Evolutionary conservation across 2,329 filamentous ascomycete species (phyloP).

Genomic region (Nemania serpens): DNA sequence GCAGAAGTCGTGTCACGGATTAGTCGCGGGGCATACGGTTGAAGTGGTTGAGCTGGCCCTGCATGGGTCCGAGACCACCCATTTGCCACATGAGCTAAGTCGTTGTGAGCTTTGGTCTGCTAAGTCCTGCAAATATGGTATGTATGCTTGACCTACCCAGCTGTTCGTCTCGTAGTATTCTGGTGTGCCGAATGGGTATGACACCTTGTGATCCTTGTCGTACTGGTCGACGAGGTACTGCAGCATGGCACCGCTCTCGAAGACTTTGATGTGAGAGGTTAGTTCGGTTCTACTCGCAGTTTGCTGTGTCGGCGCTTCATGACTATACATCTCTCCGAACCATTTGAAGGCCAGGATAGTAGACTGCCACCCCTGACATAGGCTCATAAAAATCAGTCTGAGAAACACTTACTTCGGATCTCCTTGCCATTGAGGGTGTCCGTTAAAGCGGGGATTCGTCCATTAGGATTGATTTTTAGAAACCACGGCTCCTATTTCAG

Average conservation of each 20-base stretch:
- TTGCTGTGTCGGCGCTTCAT: neutral
- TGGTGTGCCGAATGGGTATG: constrained; percentile 71
- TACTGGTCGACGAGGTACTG: constrained; percentile 84
- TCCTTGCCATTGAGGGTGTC: constrained; percentile 76
- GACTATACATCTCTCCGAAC: neutral
- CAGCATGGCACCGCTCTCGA: constrained; percentile 83
- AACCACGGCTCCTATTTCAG: constrained; percentile 71
- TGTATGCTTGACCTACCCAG: constrained; percentile 59
- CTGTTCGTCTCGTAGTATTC: constrained; percentile 81
- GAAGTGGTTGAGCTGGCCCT: constrained; percentile 85
- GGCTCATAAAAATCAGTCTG: neutral
- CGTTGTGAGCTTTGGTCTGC: constrained; percentile 22
- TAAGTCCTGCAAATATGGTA: neutral
- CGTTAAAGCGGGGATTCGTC: constrained; percentile 85
- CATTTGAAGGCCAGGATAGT: neutral
- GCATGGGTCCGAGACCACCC: constrained; percentile 81
- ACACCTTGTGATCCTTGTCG: constrained; percentile 81
- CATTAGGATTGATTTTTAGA: constrained; percentile 89
- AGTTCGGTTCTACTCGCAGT: neutral
- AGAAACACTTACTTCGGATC: constrained; percentile 54
- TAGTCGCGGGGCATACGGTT: constrained; percentile 51
- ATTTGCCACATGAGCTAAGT: constrained; percentile 73
- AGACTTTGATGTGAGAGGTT: constrained; percentile 52
- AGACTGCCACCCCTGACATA: neutral
- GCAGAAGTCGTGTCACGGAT: neutral